A percentile compares a stretch with the other conserved stretches of the same genome.
Conservation (phyloP, 2,329 filamentous ascomycete species). For the Kalaharituber pfeilii region DNA sequence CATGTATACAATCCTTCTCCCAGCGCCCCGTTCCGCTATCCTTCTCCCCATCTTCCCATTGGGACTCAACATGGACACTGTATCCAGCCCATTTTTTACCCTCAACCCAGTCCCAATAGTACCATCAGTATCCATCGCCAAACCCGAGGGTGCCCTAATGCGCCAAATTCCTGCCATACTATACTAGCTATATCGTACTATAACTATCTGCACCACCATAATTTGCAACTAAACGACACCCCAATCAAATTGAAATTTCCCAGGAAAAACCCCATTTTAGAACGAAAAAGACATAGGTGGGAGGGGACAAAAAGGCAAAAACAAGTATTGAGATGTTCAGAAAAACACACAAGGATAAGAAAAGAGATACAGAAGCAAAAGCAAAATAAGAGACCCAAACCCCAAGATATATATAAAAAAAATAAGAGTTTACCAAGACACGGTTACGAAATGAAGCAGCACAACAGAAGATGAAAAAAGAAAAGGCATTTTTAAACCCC, state of each 20-base stretch:
- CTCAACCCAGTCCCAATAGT: no score
- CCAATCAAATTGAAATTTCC: background rate
- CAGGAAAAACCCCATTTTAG: constrained; percentile 1
- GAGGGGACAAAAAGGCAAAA: constrained; percentile 2
- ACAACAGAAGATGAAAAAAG: background rate
- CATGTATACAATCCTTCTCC: no score
- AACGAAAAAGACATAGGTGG: constrained; percentile 5
- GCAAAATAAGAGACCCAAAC: background rate
- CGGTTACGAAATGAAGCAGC: background rate
- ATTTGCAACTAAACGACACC: background rate
- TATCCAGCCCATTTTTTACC: no score
- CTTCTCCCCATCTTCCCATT: no score
- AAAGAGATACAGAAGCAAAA: constrained; percentile 1
- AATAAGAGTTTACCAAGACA: background rate
- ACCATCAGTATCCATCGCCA: no score
- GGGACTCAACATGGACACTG: no score
- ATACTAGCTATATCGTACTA: no score
- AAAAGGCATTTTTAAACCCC: background rate
- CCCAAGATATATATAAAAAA: constrained; percentile 3
- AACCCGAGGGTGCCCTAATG: no score
- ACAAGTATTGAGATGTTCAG: no score
- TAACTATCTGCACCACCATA: no score
- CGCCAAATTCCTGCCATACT: no score
- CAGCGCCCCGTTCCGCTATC: no score
- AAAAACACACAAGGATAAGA: background rate